Conservation (phyloP, 345 rosid species). For the Diplotaxis tenuifolia region DNA sequence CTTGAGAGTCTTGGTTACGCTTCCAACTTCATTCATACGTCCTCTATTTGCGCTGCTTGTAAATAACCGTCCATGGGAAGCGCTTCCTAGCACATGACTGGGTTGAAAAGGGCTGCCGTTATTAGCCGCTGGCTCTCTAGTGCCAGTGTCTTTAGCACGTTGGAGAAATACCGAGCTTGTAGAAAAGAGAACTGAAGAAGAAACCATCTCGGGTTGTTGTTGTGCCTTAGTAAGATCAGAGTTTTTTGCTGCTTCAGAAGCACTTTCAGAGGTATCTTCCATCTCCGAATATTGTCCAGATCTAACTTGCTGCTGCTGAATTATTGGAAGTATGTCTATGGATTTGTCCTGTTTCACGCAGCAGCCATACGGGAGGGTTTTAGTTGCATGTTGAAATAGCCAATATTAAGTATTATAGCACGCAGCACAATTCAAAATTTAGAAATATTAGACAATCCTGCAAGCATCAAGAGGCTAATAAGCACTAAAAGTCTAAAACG, state of each 20-base stretch:
- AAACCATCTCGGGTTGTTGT: slow-evolving; percentile 24
- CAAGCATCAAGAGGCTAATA: slow-evolving; percentile 10
- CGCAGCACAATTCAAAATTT: neutral
- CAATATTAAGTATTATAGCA: slow-evolving; percentile 2
- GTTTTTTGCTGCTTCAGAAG: slow-evolving; percentile 43
- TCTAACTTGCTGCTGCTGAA: slow-evolving; percentile 61
- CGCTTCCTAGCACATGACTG: slow-evolving; percentile 30
- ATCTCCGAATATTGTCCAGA: slow-evolving; percentile 46
- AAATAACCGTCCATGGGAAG: slow-evolving; percentile 46
- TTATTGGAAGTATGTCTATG: slow-evolving; percentile 63
- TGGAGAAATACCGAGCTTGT: slow-evolving; percentile 44
- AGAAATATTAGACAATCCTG: neutral
- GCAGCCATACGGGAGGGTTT: neutral
- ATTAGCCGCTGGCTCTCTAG: slow-evolving; percentile 35
- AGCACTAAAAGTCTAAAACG: neutral
- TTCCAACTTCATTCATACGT: slow-evolving; percentile 36
- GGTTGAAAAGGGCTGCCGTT: slow-evolving; percentile 45
- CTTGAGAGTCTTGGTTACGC: slow-evolving; percentile 42
- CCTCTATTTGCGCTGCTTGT: slow-evolving; percentile 44
- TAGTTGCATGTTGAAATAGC: slow-evolving; percentile 18
- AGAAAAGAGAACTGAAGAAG: slow-evolving; percentile 43
- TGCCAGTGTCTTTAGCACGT: slow-evolving; percentile 22
- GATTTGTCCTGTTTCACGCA: slow-evolving; percentile 55
- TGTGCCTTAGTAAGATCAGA: slow-evolving; percentile 36
- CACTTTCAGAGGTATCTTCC: slow-evolving; percentile 38